These are phyloP conservation scores for Linum trigynum DNA, from an alignment of 345 rosid genomes.

Conservation along the genomic window DNA sequence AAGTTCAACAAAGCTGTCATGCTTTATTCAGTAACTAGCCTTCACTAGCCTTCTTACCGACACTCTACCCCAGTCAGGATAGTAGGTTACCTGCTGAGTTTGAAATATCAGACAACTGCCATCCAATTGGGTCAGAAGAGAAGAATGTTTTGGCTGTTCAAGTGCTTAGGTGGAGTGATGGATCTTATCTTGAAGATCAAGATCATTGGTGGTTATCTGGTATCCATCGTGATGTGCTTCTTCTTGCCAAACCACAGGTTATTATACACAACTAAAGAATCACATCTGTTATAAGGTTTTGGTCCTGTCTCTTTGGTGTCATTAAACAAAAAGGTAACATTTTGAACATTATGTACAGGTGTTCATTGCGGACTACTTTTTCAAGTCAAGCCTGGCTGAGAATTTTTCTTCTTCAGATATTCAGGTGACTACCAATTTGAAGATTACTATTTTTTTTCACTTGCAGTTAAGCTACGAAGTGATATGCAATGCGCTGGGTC, in stretches of 20 bases:
- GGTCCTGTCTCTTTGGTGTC: neutral
- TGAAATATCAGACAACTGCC: conserved; percentile 84
- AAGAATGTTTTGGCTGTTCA: conserved; percentile 87
- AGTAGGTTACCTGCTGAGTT: conserved; percentile 97
- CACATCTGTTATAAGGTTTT: neutral
- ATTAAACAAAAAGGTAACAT: neutral
- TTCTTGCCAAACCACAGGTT: conserved; percentile 95
- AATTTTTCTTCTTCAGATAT: conserved; percentile 62
- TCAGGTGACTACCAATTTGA: conserved; percentile 38
- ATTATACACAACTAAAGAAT: neutral
- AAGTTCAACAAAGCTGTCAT: neutral
- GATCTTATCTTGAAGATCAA: conserved; percentile 98
- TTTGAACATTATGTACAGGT: conserved; percentile 45
- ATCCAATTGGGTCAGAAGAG: conserved; percentile 61
- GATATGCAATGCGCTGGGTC: neutral
- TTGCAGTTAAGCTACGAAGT: neutral
- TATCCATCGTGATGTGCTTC: conserved; percentile 91
- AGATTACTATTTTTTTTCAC: neutral
- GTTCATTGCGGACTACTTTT: conserved; percentile 85
- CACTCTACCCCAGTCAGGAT: conserved; percentile 66
- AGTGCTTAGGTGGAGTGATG: conserved; percentile 99
- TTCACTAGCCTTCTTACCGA: conserved; percentile 14
- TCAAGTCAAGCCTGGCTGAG: conserved; percentile 61
- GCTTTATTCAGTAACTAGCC: conserved; percentile 14
- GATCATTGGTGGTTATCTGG: conserved; percentile 99